These are phyloP conservation scores for Leccinum incarnatum DNA, from an alignment of 768 basidiomycete species.

Conservation along the genomic window DNA sequence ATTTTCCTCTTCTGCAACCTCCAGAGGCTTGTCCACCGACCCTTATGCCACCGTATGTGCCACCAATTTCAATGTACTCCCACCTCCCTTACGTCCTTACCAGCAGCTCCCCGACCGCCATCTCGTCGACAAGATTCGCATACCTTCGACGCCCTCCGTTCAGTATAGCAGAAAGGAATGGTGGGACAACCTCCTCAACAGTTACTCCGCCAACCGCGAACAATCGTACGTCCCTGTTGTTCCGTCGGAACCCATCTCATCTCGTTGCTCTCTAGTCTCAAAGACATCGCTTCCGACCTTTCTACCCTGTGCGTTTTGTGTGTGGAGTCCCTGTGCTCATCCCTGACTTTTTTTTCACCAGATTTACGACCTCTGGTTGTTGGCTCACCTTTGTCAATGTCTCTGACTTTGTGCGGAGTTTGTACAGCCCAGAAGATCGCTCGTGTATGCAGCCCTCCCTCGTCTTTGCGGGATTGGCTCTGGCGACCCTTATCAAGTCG, in stretches of 20 bases:
- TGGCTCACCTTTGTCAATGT: conserved; percentile 70
- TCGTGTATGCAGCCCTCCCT: conserved; percentile 66
- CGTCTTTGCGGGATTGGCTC: conserved; percentile 63
- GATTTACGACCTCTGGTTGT: conserved; percentile 61
- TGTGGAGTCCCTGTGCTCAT: neutral
- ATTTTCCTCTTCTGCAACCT: conserved; percentile 27
- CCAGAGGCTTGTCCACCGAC: conserved; percentile 29
- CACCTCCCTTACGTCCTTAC: conserved; percentile 3
- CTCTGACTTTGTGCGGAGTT: conserved; percentile 47
- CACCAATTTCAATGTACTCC: neutral
- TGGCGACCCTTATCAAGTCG: conserved; percentile 70
- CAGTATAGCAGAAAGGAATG: conserved; percentile 39
- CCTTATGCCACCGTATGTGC: conserved; percentile 25
- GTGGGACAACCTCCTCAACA: conserved; percentile 48
- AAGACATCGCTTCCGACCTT: conserved; percentile 50
- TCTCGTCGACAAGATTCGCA: conserved; percentile 27
- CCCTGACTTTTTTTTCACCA: conserved; percentile 27
- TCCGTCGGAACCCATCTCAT: neutral
- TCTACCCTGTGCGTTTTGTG: conserved; percentile 45
- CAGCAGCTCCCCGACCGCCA: conserved; percentile 30
- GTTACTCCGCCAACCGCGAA: conserved; percentile 40
- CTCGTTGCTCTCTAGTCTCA: conserved; percentile 34
- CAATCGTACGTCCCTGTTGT: conserved; percentile 37
- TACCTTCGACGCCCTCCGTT: conserved; percentile 27
- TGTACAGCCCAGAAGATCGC: conserved; percentile 53